Evolutionary conservation across 805 yeast genomes (phyloP).

Genomic region (Saccharomycopsis fodiens): DNA sequence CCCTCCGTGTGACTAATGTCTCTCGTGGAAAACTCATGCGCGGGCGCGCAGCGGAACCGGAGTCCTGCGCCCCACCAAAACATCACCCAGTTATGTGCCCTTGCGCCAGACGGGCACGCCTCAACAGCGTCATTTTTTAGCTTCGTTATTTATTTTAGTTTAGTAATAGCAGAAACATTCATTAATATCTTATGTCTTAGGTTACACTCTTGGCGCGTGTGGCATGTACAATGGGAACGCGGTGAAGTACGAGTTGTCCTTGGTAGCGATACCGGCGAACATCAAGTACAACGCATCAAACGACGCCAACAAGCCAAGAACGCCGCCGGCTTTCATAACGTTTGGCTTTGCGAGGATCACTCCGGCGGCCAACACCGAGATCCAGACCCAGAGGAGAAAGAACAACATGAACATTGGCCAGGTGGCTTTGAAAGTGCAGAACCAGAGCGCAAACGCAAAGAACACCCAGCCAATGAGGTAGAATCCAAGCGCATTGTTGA

Average conservation of each 20-base stretch:
- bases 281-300: slow-evolving; percentile 53
- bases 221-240: slow-evolving; percentile 19
- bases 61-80: too few relatives aligned
- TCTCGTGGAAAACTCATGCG: too few relatives aligned
- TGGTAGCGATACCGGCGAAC: slow-evolving; percentile 51
- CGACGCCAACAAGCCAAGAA: slow-evolving; percentile 45
- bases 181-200: too few relatives aligned
- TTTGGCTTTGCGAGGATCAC: slow-evolving; percentile 35
- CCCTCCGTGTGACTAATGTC: too few relatives aligned
- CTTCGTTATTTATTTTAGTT: too few relatives aligned
- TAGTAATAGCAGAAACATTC: not conserved
- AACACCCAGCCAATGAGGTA: slow-evolving; percentile 55
- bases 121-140: too few relatives aligned
- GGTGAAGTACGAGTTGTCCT: slow-evolving; percentile 47
- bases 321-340: slow-evolving; percentile 46
- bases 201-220: slow-evolving; percentile 14
- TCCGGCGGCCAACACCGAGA: slow-evolving; percentile 45
- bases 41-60: too few relatives aligned
- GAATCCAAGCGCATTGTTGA: slow-evolving; percentile 48
- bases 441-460: slow-evolving; percentile 45
- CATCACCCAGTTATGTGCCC: too few relatives aligned
- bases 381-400: slow-evolving; percentile 45
- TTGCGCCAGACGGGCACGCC: too few relatives aligned
- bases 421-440: slow-evolving; percentile 57
- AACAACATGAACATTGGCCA: slow-evolving; percentile 54